Evolutionary conservation across 2,329 filamentous ascomycete genomes (phyloP), one percentile per base, ranked within the genome.

Genomic region (Claviceps africana): DNA sequence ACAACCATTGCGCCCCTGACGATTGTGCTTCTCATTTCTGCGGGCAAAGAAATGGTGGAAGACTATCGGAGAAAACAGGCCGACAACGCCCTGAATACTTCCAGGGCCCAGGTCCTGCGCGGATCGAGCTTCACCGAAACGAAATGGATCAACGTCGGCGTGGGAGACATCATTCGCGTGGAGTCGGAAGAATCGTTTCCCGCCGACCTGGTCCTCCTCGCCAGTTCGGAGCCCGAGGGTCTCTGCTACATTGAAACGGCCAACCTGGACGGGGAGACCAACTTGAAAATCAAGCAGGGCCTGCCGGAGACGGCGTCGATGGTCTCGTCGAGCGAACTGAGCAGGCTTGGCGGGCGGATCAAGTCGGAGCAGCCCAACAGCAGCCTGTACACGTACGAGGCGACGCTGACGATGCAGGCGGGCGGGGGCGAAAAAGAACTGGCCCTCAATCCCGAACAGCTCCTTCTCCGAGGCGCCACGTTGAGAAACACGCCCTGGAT

Each of bases 241-340:
- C 72, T 98, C 53, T 98, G 93, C 70, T 98, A 98, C 66, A 97
- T 98, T 64, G 93, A 98, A 71, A 98, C 93, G 2, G 91, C 93
- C 25, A 98, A 98, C 65, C 74, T 98, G 54, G 93, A 98, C 62
- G 93, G 93, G 60, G 93, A 98, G 70, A 98, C 93, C 21, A 98
- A 98, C 65, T 72, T 98, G 60, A 98, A 98, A 71, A 95, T 98
- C 72, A 98, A 98, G 72, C 93, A 98, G 71, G 91, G 83, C 2
- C 83, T 96, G 51, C 91, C 93, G 0, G 93, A 98, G 72, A 98
- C 93, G 0, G 83, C 86, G 15, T 77, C 85, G 55, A 76, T 96
- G 64, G 89, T 98, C 54, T 95, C 88, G 63, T 81, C 89, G 19
- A 82, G 79, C 57, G 91, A 97, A 61, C 73, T 98, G 56, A 88